These are phyloP conservation scores for Agapanthus africanus DNA, from an alignment of 106 monocot genomes.

Conservation along the genomic window DNA sequence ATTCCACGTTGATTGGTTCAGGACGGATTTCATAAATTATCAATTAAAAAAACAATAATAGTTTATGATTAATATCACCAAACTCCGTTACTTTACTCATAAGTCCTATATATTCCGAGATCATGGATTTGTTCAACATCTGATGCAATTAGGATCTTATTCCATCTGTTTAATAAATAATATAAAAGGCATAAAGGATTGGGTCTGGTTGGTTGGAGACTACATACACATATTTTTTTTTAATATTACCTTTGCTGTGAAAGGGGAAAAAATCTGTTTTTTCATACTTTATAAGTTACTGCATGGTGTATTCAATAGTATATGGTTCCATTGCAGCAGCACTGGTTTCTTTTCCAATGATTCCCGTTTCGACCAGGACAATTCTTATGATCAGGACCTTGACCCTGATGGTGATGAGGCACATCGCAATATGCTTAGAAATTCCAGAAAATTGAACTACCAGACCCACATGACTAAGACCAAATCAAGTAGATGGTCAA, in stretches of 20 bases:
- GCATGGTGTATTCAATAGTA: neutral
- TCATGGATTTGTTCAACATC: neutral
- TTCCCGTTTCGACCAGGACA: neutral
- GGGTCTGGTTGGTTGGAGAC: neutral
- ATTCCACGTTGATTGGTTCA: neutral
- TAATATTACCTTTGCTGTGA: neutral
- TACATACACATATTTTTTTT: neutral
- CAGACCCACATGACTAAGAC: constrained; percentile 60
- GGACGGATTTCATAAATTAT: neutral
- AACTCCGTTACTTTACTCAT: neutral
- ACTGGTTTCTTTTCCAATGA: neutral
- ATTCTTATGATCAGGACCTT: constrained; percentile 11
- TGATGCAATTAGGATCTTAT: neutral
- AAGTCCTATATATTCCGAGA: neutral
- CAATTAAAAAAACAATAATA: neutral
- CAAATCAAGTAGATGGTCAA: constrained; percentile 51
- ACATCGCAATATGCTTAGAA: constrained; percentile 9
- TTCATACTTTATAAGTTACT: neutral
- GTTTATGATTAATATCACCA: neutral
- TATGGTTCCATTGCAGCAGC: constrained; percentile 6
- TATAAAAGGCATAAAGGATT: too few species aligned
- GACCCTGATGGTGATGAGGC: constrained; percentile 21
- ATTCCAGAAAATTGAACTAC: constrained; percentile 44
- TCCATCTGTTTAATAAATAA: neutral
- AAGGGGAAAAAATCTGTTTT: neutral